phyloP scores from a whole-genome alignment of 345 rosid species.

The Bruguiera parviflora region DNA sequence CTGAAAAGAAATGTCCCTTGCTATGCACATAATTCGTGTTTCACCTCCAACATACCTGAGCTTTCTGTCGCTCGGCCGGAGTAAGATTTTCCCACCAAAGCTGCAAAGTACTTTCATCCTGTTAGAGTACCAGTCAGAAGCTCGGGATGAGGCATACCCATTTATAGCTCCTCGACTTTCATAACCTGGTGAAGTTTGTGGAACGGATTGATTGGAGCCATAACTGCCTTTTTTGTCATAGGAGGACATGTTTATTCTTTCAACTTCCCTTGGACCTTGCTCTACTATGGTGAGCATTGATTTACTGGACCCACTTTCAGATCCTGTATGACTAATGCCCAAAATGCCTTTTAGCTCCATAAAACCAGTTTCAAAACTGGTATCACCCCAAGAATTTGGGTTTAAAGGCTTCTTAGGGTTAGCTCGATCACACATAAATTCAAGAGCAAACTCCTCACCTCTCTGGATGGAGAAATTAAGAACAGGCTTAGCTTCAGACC shows the following conservation, averaged over 20 bases:
- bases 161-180: slow-evolving; percentile 31
- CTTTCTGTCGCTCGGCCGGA: slow-evolving; percentile 87
- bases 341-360: slow-evolving; percentile 63
- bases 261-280: slow-evolving; percentile 46
- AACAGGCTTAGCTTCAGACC: slow-evolving; percentile 59
- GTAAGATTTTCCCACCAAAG: slow-evolving; percentile 79
- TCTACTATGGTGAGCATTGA: slow-evolving; percentile 42
- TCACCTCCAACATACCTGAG: slow-evolving; percentile 92
- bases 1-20: slow-evolving; percentile 61
- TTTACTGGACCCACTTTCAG: slow-evolving; percentile 63
- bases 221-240: slow-evolving; percentile 42
- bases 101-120: slow-evolving; percentile 83
- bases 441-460: slow-evolving; percentile 91
- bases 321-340: slow-evolving; percentile 54
- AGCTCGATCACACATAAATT: slow-evolving; percentile 78
- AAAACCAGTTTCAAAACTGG: slow-evolving; percentile 49
- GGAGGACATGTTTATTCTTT: slow-evolving; percentile 40
- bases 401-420: slow-evolving; percentile 45
- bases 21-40: slow-evolving; percentile 59
- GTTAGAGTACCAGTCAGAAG: slow-evolving; percentile 39
- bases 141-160: slow-evolving; percentile 39
- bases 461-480: slow-evolving; percentile 78
- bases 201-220: slow-evolving; percentile 48
- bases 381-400: slow-evolving; percentile 37
- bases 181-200: slow-evolving; percentile 37